These are phyloP conservation scores for Psilocybe cyanescens DNA, from an alignment of 768 basidiomycete genomes.

Conservation along the genomic window DNA sequence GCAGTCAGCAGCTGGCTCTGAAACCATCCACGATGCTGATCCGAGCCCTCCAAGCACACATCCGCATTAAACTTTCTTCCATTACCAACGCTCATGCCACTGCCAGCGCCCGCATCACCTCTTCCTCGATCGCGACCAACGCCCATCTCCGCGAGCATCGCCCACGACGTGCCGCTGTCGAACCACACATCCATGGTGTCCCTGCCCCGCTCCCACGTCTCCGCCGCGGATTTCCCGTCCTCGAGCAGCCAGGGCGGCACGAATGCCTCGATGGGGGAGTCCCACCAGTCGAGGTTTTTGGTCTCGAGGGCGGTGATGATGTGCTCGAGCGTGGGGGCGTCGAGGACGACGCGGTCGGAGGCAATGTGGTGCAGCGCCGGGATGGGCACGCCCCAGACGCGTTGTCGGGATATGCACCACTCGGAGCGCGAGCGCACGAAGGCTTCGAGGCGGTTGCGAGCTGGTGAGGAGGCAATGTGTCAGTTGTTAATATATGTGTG, in stretches of 20 bases:
- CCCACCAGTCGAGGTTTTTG: conserved; percentile 91
- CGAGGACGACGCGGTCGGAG: conserved; percentile 68
- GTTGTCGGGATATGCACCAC: conserved; percentile 99
- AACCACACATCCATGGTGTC: conserved; percentile 99
- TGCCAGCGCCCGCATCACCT: conserved; percentile 7
- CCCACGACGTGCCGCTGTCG: conserved; percentile 96
- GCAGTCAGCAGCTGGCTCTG: conserved; percentile 92
- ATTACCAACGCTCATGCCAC: too few species aligned
- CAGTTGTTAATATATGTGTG: background rate
- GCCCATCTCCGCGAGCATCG: conserved; percentile 58
- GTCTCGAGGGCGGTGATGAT: conserved; percentile 75
- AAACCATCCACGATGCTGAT: conserved; percentile 99
- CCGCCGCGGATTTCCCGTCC: conserved; percentile 41
- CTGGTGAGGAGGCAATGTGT: conserved; percentile 38
- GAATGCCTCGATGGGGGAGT: conserved; percentile 82
- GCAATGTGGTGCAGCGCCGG: conserved; percentile 77
- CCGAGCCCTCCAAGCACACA: conserved; percentile 92
- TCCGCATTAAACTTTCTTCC: conserved; percentile 62
- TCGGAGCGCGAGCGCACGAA: conserved; percentile 90
- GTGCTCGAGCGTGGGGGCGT: conserved; percentile 65
- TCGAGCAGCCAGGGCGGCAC: conserved; percentile 61
- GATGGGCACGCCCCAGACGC: conserved; percentile 97
- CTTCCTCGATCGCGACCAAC: conserved; percentile 29
- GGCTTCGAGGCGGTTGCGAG: conserved; percentile 84
- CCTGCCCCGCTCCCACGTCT: conserved; percentile 74